phyloP scores from a whole-genome alignment of 163 green algal genomes.

The Scenedesmus sp. region DNA sequence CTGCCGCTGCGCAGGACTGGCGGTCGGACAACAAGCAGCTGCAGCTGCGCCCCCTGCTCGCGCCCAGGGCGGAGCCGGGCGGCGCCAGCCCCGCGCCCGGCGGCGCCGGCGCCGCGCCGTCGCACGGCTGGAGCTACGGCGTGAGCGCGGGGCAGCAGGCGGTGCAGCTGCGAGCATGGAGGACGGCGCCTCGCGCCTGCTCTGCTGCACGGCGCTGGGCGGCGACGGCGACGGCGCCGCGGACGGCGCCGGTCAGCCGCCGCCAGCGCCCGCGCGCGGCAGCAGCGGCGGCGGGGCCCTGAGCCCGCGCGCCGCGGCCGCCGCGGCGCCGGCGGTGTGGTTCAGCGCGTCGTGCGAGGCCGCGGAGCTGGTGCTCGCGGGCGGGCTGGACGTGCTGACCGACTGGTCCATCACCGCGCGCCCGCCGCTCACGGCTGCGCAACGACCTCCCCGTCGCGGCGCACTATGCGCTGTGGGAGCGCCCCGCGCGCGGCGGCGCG shows the following conservation, averaged over 20 bases:
- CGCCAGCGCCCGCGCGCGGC: neutral
- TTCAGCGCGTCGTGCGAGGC: slow-evolving; percentile 50
- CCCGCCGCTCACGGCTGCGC: slow-evolving; percentile 73
- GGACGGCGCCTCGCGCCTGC: slow-evolving; percentile 69
- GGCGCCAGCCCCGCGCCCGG: neutral
- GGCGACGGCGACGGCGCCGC: neutral
- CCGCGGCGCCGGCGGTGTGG: slow-evolving; percentile 35
- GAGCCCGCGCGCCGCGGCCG: slow-evolving; percentile 15
- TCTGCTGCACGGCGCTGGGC: slow-evolving; percentile 57
- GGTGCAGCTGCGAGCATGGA: slow-evolving; percentile 67
- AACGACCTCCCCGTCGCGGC: slow-evolving; percentile 79
- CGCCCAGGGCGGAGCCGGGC: neutral
- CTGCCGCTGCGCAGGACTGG: slow-evolving; percentile 79
- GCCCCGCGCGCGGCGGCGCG: slow-evolving; percentile 14
- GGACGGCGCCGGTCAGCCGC: too few species aligned
- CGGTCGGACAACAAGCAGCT: slow-evolving; percentile 67
- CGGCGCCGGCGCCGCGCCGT: neutral
- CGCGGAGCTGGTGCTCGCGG: slow-evolving; percentile 45
- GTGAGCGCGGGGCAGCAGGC: slow-evolving; percentile 50
- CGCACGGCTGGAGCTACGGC: slow-evolving; percentile 65
- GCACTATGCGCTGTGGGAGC: slow-evolving; percentile 82
- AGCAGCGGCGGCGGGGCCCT: neutral
- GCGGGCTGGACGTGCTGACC: slow-evolving; percentile 32
- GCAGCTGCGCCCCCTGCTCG: slow-evolving; percentile 63
- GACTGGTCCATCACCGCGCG: slow-evolving; percentile 58